phyloP scores from a whole-genome alignment of 106 monocot genomes.

The Dendrobium officinale region DNA sequence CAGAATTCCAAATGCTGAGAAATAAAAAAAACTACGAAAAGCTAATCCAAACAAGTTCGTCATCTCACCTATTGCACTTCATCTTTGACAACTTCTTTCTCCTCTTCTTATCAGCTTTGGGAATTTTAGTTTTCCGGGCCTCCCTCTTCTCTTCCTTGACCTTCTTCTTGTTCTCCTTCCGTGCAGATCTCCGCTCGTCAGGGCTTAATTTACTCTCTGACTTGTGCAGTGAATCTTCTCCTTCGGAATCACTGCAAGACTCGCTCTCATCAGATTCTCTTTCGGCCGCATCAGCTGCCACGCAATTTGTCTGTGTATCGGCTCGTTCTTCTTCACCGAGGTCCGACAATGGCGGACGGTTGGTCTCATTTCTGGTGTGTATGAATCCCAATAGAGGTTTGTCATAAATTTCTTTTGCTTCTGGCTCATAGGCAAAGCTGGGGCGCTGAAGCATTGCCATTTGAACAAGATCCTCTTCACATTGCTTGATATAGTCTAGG shows the following conservation, averaged over 20 bases:
- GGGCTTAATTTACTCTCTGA: constrained; percentile 25
- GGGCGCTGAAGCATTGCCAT: constrained; percentile 68
- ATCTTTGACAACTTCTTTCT: constrained; percentile 81
- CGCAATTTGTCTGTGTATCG: too few relatives aligned
- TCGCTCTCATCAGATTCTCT: constrained; percentile 29
- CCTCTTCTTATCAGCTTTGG: constrained; percentile 79
- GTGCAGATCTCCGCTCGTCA: constrained; percentile 52
- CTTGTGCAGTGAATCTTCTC: constrained; percentile 13
- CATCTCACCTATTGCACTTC: constrained; percentile 65
- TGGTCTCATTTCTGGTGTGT: constrained; percentile 22
- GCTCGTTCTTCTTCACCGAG: not conserved
- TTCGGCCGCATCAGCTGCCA: constrained; percentile 8
- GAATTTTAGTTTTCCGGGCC: constrained; percentile 61
- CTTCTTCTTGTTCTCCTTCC: constrained; percentile 95
- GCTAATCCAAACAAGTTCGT: not conserved
- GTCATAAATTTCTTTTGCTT: constrained; percentile 56
- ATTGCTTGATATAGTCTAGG: constrained; percentile 73
- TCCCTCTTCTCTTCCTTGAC: constrained; percentile 96
- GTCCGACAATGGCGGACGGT: not conserved
- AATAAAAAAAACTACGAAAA: not conserved
- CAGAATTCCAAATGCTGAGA: too few relatives aligned
- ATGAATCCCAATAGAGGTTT: constrained; percentile 54
- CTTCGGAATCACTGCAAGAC: constrained; percentile 32
- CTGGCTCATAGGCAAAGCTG: constrained; percentile 45
- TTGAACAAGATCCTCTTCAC: constrained; percentile 65